Base-by-base conservation (phyloP, 768 basidiomycete species). In the Candolleomyces eurysporus region DNA sequence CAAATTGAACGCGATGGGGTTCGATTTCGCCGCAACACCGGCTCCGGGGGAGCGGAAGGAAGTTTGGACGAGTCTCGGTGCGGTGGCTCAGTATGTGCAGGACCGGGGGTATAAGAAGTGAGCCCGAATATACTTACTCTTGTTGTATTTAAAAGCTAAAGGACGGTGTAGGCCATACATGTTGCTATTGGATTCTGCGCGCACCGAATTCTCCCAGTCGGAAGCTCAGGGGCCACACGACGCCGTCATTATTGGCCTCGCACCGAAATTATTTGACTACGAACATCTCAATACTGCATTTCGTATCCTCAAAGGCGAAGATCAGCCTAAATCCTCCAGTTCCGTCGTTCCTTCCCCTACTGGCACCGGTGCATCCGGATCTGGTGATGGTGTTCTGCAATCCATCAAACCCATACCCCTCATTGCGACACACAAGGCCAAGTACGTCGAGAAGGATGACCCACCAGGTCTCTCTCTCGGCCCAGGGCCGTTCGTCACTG, bases 401-500 rank as follows among this genome's bases (percentile, higher is more conserved):
- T 26, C 8, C 4, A 26, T 31, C 54, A 45, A 39, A 5, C 45
- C 43, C 19, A 57, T 14, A 55, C 61, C 69, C 58, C 51, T 90
- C 57, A 82, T 90, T 31, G 86, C 84, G 0, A 83, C 88, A 0
- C 87, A 90, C 71, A 78, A 79, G 53, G 79, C 83, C 2, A 79
- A 78, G 58, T 88, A 82, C 71, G 69, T 86, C 30, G 74, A 83
- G 64, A 70, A 74, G 0, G 70, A 76, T 26, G 71, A 71, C 19
- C 65, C 76, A 5, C 78, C 82, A 32, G 82, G 78, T 0, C 77
- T 90, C 7, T 86, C 85, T 4, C 75, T 90, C 13, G 89, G 90
- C 2, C 86, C 88, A 0, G 89, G 90, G 0, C 87, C 89, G 2
- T 91, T 91, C 66, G 82, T 91, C 17, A 70, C 76, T 2, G 87